Base-by-base conservation (phyloP, 176 grass and related monocot genomes). In the Pharus latifolius region DNA sequence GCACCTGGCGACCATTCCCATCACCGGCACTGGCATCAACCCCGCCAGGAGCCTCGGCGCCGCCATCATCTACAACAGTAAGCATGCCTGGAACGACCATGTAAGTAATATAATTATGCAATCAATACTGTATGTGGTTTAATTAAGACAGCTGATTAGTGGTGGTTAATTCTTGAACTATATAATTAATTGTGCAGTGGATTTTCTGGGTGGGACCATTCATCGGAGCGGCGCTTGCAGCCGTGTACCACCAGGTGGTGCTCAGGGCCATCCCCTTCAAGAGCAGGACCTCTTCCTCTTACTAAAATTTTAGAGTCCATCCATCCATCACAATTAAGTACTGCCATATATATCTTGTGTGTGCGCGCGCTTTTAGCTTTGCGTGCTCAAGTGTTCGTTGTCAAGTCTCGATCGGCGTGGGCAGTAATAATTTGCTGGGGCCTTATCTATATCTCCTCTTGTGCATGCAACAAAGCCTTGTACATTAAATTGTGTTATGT, bases 171-270 rank as follows among this genome's bases (percentile, higher is more conserved):
- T n/a, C n/a, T n/a, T n/a, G n/a, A n/a, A n/a, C n/a, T n/a, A n/a
- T n/a, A n/a, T n/a, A n/a, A n/a, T n/a, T 22, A 10, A 30, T 60
- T 28, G 63, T 82, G 22, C 83, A 86, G 77, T 86, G 83, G 83
- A 86, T 86, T 63, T 86, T 86, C 70, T 86, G 83, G 83, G 70
- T 80, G 42, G 83, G 83, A 55, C 83, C 83, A 23, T 86, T 86
- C 70, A 80, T 86, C 54, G 83, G 83, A 75, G 83, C 83, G 69
- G 83, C 77, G 23, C 63, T 86, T 22, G 83, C 83, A 57, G 70
- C 83, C 43, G 63, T 86, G 35, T 86, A 86, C 45, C 83, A 86
- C 38, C 70, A 76, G 28, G 56, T 86, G 14, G 83, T 86, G 20
- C 80, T 86, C 70, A 86, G 83, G 55, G 83, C 83, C 10, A 80